Conservation (phyloP, 139 green algal genomes). For the Penium margaritaceum region DNA sequence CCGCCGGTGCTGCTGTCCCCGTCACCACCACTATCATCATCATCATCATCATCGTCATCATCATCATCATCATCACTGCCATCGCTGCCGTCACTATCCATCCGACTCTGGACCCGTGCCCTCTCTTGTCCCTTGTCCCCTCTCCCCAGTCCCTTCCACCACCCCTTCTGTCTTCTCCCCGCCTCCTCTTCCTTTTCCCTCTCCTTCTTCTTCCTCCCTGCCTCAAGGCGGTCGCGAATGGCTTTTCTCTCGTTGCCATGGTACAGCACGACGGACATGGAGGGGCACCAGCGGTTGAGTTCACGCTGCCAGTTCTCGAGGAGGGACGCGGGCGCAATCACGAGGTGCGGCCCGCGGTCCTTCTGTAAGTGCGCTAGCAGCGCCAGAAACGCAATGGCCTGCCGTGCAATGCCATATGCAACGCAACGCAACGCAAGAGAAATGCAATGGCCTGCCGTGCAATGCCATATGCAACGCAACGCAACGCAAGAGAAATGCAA, state of each 20-base stretch:
- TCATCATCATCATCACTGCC: too few species aligned
- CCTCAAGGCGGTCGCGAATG: constrained; percentile 37
- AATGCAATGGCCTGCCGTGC: too few species aligned
- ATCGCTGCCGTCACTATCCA: too few species aligned
- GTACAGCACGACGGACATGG: background rate
- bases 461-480: too few species aligned
- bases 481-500: too few species aligned
- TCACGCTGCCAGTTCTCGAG: background rate
- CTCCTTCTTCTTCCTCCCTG: background rate
- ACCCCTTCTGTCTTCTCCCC: background rate
- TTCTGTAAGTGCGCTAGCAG: constrained; percentile 23
- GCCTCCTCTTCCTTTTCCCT: background rate
- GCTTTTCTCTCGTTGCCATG: background rate
- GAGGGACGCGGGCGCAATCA: background rate
- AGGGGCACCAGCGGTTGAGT: background rate
- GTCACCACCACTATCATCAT: too few species aligned
- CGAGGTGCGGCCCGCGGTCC: constrained; percentile 37
- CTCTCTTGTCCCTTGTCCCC: background rate
- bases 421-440: too few species aligned
- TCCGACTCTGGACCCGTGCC: too few species aligned
- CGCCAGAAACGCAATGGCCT: constrained; percentile 78
- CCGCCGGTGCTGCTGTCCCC: background rate
- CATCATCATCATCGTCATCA: too few species aligned
- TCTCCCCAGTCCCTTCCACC: background rate
- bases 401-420: too few species aligned